Percentiles rank a stretch among this genome's conserved stretches.
phyloP scores from a whole-genome alignment of 2,329 filamentous ascomycete genomes.

The Leptographium radiaticola region DNA sequence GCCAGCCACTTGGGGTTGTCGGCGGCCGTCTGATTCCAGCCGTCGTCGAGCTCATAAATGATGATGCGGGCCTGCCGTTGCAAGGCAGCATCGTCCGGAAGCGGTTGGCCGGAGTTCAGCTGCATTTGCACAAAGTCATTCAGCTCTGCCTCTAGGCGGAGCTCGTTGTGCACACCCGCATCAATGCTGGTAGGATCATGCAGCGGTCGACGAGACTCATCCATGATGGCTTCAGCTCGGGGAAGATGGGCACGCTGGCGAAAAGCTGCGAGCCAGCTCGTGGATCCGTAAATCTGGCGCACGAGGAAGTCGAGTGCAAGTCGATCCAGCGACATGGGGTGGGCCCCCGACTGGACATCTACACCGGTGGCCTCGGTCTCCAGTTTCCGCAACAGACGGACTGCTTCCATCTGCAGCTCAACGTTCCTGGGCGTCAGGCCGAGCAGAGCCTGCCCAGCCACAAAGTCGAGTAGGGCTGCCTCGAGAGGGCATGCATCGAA shows the following conservation, averaged over 20 bases:
- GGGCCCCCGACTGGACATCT: slow-evolving; percentile 10
- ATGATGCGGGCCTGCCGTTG: slow-evolving; percentile 46
- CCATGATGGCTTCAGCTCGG: slow-evolving; percentile 39
- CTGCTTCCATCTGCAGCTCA: slow-evolving; percentile 47
- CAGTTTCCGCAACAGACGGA: slow-evolving; percentile 41
- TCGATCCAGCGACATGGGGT: slow-evolving; percentile 25
- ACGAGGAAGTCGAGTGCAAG: slow-evolving; percentile 42
- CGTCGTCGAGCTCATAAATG: slow-evolving; percentile 48
- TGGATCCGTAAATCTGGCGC: slow-evolving; percentile 34
- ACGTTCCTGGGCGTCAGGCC: slow-evolving; percentile 47
- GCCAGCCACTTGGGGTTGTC: slow-evolving; percentile 42
- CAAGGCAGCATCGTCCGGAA: slow-evolving; percentile 36
- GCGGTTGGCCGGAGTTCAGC: slow-evolving; percentile 30
- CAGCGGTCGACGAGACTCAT: slow-evolving; percentile 30
- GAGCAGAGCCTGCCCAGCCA: slow-evolving; percentile 34
- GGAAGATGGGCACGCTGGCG: slow-evolving; percentile 43
- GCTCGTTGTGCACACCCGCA: slow-evolving; percentile 46
- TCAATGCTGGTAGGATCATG: slow-evolving; percentile 42
- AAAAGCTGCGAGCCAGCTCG: slow-evolving; percentile 43
- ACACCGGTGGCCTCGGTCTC: slow-evolving; percentile 24
- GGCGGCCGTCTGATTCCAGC: slow-evolving; percentile 50
- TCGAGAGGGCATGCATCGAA: slow-evolving; percentile 46
- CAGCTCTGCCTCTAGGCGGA: slow-evolving; percentile 41
- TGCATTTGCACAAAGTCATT: slow-evolving; percentile 36
- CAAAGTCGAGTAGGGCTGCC: slow-evolving; percentile 38